These are phyloP conservation scores for Corrigiola litoralis DNA, from an alignment of 179 eudicot genomes.

Conservation along the genomic window DNA sequence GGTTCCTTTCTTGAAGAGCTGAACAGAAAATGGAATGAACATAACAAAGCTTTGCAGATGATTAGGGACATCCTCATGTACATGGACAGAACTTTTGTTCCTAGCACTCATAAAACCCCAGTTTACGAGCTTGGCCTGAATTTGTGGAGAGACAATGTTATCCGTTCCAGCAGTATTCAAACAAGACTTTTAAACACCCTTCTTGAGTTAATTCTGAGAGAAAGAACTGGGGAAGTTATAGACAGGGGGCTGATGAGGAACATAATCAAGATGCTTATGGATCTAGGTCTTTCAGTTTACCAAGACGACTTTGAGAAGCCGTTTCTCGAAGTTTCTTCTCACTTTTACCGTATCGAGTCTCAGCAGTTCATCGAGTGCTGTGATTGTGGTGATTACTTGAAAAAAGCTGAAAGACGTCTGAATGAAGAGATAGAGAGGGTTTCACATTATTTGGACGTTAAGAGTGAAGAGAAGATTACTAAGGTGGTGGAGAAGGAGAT, in stretches of 20 bases:
- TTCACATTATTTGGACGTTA: constrained; percentile 72
- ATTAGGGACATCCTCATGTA: constrained; percentile 91
- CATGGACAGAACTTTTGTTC: constrained; percentile 92
- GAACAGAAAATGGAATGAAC: constrained; percentile 80
- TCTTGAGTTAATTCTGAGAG: constrained; percentile 60
- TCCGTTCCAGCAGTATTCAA: constrained; percentile 62
- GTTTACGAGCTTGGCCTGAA: constrained; percentile 90
- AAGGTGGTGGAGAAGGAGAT: constrained; percentile 81
- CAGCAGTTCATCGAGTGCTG: constrained; percentile 85
- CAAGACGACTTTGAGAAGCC: constrained; percentile 89
- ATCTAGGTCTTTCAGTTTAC: constrained; percentile 74
- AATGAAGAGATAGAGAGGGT: constrained; percentile 92
- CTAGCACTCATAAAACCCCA: constrained; percentile 69
- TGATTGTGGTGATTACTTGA: constrained; percentile 85
- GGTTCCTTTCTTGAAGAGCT: constrained; percentile 79
- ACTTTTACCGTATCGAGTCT: constrained; percentile 72
- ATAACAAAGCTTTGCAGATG: constrained; percentile 91
- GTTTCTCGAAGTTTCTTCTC: constrained; percentile 72
- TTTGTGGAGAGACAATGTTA: constrained; percentile 78
- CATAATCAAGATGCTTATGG: constrained; percentile 79
- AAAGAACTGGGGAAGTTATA: constrained; percentile 77
- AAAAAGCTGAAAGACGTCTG: constrained; percentile 80
- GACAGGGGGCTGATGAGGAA: constrained; percentile 82
- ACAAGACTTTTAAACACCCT: constrained; percentile 64
- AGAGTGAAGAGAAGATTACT: constrained; percentile 76